Percentiles rank a stretch among this genome's conserved stretches.
phyloP scores from a whole-genome alignment of 2,329 filamentous ascomycete genomes.

The Fusarium musae region DNA sequence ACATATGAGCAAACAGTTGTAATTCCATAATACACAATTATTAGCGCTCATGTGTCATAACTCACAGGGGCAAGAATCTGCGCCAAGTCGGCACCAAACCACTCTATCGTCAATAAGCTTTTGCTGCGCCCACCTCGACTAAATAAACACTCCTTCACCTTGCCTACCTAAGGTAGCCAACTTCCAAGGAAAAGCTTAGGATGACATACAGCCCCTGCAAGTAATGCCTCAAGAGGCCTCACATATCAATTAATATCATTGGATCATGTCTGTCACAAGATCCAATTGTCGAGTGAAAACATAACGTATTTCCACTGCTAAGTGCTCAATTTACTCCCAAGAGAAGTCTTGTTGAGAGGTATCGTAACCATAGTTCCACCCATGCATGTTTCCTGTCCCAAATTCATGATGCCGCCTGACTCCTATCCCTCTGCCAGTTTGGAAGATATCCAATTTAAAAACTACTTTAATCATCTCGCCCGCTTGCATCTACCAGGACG shows the following conservation, averaged over 20 bases:
- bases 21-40: neutral
- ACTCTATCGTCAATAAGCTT: slow-evolving; percentile 45
- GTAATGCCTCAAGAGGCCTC: neutral
- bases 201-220: slow-evolving; percentile 19
- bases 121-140: slow-evolving; percentile 39
- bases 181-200: slow-evolving; percentile 16
- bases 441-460: slow-evolving; percentile 20
- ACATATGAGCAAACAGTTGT: neutral
- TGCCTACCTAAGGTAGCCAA: neutral
- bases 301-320: neutral
- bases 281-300: neutral
- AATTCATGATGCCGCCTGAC: slow-evolving; percentile 35
- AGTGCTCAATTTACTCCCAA: neutral
- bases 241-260: neutral
- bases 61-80: slow-evolving; percentile 3
- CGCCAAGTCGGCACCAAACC: slow-evolving; percentile 40
- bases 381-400: slow-evolving; percentile 31
- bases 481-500: slow-evolving; percentile 12
- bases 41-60: neutral
- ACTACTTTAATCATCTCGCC: slow-evolving; percentile 3
- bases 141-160: slow-evolving; percentile 7
- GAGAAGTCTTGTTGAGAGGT: slow-evolving; percentile 27
- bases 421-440: slow-evolving; percentile 21
- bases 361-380: slow-evolving; percentile 34
- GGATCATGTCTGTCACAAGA: neutral